phyloP scores from a whole-genome alignment of 2,329 filamentous ascomycete species.

The Lanzia echinophila region DNA sequence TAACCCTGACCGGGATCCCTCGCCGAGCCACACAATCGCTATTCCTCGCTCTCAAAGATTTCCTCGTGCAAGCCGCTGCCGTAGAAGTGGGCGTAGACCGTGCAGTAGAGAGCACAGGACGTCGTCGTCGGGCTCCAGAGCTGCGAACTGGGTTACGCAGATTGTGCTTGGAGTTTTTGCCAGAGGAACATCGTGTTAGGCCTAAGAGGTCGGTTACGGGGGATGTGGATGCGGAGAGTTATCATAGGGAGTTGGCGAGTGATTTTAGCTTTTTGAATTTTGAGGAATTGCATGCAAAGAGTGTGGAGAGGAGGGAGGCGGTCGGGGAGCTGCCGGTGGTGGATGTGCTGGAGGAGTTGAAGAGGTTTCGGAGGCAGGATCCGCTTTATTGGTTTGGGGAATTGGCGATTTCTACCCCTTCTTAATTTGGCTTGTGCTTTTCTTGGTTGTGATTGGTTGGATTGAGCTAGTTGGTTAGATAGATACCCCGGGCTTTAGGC shows the following conservation, averaged over 20 bases:
- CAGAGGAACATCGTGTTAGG: background rate
- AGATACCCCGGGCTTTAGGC: too few relatives aligned
- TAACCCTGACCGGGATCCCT: slow-evolving; percentile 50
- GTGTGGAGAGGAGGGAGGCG: background rate
- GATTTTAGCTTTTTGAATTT: slow-evolving; percentile 27
- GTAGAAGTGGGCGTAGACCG: slow-evolving; percentile 44
- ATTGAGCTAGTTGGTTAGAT: too few relatives aligned
- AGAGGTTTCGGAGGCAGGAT: background rate
- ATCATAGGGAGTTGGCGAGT: slow-evolving; percentile 10
- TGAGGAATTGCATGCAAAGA: too few relatives aligned
- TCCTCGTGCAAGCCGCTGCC: slow-evolving; percentile 40
- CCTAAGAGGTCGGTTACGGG: slow-evolving; percentile 17
- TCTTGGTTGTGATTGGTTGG: too few relatives aligned
- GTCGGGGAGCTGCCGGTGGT: background rate
- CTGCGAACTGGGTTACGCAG: slow-evolving; percentile 46
- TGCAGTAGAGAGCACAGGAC: slow-evolving; percentile 13
- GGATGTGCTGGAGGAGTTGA: background rate
- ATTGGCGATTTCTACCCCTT: too few relatives aligned
- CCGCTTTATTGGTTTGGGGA: background rate
- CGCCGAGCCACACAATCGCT: slow-evolving; percentile 45
- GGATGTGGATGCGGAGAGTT: slow-evolving; percentile 24
- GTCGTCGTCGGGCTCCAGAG: slow-evolving; percentile 29
- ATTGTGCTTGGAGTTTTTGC: slow-evolving; percentile 47
- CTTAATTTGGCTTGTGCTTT: too few relatives aligned
- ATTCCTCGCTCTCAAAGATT: slow-evolving; percentile 40